Evolutionary conservation across 306 rosid genomes (phyloP).

Genomic region (Purshia tridentata): DNA sequence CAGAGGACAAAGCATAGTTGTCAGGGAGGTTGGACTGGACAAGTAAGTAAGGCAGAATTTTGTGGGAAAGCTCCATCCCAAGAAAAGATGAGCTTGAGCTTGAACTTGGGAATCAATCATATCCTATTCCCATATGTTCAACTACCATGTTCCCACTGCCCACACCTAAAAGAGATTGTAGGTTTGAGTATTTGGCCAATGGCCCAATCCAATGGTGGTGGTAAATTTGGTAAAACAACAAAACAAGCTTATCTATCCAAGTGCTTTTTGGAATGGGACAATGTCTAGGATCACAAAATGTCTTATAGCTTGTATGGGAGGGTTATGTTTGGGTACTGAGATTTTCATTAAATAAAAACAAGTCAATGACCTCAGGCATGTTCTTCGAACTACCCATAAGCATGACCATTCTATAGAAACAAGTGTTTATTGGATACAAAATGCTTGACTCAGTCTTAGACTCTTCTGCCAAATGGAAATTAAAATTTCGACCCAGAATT

Average conservation of each 20-base stretch:
- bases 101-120: background rate
- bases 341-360: background rate
- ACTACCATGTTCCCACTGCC: background rate
- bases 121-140: background rate
- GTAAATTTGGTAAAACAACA: background rate
- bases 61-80: background rate
- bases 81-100: background rate
- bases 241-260: background rate
- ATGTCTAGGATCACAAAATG: background rate
- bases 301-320: background rate
- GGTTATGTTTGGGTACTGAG: background rate
- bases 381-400: no score
- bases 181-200: constrained; percentile 19
- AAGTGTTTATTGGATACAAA: no score
- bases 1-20: background rate
- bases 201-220: background rate
- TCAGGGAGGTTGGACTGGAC: constrained; percentile 16
- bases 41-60: background rate
- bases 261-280: constrained; percentile 13
- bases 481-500: background rate
- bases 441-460: no score
- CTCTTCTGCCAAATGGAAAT: no score
- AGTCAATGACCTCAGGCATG: background rate
- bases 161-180: constrained; percentile 18
- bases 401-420: no score